Conservation (phyloP, 768 basidiomycete genomes). For the Baorangia bicolor region DNA sequence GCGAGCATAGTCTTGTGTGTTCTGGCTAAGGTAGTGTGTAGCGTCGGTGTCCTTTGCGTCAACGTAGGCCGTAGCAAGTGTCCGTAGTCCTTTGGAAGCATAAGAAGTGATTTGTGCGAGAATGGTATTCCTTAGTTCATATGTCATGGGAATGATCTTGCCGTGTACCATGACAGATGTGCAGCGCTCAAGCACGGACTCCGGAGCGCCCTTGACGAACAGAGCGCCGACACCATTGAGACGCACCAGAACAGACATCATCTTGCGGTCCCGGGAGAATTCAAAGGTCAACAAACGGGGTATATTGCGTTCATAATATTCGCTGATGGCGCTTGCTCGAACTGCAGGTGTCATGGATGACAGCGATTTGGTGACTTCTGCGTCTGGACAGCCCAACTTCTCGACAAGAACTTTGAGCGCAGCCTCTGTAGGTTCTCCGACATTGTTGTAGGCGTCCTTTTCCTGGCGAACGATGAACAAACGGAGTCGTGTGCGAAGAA, state of each 20-base stretch:
- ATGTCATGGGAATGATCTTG: constrained; percentile 61
- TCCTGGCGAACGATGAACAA: constrained; percentile 49
- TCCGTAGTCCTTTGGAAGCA: constrained; percentile 81
- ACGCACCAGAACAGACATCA: constrained; percentile 95
- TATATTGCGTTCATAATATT: constrained; percentile 72
- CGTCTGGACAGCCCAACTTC: constrained; percentile 81
- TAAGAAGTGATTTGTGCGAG: constrained; percentile 68
- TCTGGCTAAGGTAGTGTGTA: constrained; percentile 78
- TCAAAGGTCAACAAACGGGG: constrained; percentile 91
- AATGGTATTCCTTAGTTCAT: constrained; percentile 56
- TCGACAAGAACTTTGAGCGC: constrained; percentile 93
- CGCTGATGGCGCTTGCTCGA: constrained; percentile 84
- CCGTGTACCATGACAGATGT: constrained; percentile 68
- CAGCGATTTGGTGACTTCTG: constrained; percentile 56
- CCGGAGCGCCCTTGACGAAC: constrained; percentile 95
- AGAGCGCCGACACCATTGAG: constrained; percentile 70
- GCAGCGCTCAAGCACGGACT: constrained; percentile 91
- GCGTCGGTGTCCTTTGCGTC: constrained; percentile 76
- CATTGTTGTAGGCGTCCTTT: constrained; percentile 70
- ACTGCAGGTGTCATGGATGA: constrained; percentile 50
- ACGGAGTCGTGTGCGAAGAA: background rate
- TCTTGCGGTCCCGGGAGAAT: constrained; percentile 97
- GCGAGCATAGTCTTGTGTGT: constrained; percentile 75
- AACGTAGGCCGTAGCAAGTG: constrained; percentile 87
- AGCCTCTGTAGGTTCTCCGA: constrained; percentile 98